Percentiles rank a stretch among this genome's conserved stretches.
Conservation (phyloP, 192 early-diverging fungal genomes). For the Allomyces macrogynus region DNA sequence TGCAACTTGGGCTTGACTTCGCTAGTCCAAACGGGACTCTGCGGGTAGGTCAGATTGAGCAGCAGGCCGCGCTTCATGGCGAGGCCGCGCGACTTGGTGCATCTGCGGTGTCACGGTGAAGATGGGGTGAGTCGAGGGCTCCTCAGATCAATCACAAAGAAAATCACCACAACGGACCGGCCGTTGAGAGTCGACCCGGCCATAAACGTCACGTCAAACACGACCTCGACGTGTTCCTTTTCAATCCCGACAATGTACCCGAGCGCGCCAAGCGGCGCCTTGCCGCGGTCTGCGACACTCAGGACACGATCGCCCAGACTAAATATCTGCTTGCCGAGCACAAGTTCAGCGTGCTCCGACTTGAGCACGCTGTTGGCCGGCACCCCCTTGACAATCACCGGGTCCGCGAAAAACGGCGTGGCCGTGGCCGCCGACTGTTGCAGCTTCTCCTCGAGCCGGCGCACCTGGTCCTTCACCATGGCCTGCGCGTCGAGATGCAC, state of each 20-base stretch:
- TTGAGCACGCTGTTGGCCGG: slow-evolving; percentile 43
- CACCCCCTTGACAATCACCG: slow-evolving; percentile 23
- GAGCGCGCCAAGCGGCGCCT: slow-evolving; percentile 55
- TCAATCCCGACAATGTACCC: slow-evolving; percentile 72
- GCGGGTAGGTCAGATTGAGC: slow-evolving; percentile 49
- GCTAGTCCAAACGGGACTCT: slow-evolving; percentile 6
- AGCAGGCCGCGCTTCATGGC: slow-evolving; percentile 36
- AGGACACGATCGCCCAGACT: slow-evolving; percentile 72
- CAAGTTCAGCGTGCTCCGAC: slow-evolving; percentile 48
- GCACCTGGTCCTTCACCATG: slow-evolving; percentile 19
- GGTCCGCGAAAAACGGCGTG: slow-evolving; percentile 4
- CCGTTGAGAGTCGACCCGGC: slow-evolving; percentile 57
- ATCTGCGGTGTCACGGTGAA: slow-evolving; percentile 10
- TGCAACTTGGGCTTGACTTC: background rate
- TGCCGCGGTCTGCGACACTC: slow-evolving; percentile 42
- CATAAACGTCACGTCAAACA: slow-evolving; percentile 71
- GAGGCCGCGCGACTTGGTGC: slow-evolving; percentile 53
- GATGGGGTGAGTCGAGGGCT: background rate
- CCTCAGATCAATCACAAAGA: background rate
- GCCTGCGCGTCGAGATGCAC: slow-evolving; percentile 35
- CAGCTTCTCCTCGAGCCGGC: slow-evolving; percentile 11
- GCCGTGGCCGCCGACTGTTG: background rate
- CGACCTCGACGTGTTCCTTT: slow-evolving; percentile 54
- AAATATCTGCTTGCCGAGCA: slow-evolving; percentile 57
- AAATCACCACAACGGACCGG: slow-evolving; percentile 16